phyloP scores from a whole-genome alignment of 257 asterid species.

The Gardenia jasminoides region DNA sequence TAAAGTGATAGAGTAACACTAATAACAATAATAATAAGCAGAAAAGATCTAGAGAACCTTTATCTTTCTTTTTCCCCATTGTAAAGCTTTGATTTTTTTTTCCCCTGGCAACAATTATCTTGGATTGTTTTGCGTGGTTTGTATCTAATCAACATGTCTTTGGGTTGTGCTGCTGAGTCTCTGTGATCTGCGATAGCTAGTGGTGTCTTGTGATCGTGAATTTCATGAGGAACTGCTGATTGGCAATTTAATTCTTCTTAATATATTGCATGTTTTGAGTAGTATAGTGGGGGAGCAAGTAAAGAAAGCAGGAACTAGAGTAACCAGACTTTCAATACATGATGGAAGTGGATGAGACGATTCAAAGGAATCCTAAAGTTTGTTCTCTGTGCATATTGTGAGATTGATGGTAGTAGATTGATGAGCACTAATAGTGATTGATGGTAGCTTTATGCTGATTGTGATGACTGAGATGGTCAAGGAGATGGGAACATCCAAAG shows the following conservation, averaged over 20 bases:
- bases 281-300: not conserved
- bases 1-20: not conserved
- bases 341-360: not conserved
- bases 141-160: not conserved
- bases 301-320: not conserved
- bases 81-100: conserved; percentile 2
- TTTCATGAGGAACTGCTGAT: not conserved
- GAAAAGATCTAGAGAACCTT: no score
- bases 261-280: not conserved
- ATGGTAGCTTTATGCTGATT: not conserved
- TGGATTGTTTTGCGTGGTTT: not conserved
- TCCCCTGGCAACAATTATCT: not conserved
- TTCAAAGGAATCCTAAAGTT: not conserved
- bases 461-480: not conserved
- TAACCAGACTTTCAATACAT: not conserved
- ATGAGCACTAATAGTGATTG: not conserved
- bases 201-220: not conserved
- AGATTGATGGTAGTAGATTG: no score
- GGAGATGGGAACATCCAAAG: not conserved
- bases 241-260: not conserved
- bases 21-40: not conserved
- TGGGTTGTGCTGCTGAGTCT: not conserved
- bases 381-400: no score
- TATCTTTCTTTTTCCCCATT: not conserved
- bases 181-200: not conserved